Percentiles rank a stretch among this genome's conserved stretches.
phyloP scores from a whole-genome alignment of 352 stramenopile genomes.

The Globisporangium solare region DNA sequence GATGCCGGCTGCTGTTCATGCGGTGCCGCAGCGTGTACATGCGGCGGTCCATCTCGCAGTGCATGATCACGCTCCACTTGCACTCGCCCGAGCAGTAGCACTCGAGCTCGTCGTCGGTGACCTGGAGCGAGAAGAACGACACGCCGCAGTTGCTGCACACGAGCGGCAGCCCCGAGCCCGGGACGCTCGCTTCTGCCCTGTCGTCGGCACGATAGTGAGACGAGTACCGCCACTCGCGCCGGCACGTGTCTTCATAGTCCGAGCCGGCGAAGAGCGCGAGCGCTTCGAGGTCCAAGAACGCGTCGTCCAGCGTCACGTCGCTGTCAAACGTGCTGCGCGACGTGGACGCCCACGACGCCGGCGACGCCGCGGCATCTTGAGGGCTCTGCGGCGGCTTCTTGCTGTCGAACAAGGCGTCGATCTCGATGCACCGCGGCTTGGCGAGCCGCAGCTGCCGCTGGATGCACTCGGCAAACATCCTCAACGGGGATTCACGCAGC shows the following conservation, averaged over 20 bases:
- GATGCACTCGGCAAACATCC: too few species aligned
- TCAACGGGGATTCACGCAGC: too few species aligned
- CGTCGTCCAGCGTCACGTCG: constrained; percentile 29
- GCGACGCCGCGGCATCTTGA: too few species aligned
- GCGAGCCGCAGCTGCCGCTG: too few species aligned
- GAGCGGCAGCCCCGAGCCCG: constrained; percentile 64
- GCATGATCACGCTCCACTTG: constrained; percentile 89
- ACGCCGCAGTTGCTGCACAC: constrained; percentile 81
- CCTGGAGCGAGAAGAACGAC: constrained; percentile 77
- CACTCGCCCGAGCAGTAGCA: constrained; percentile 86
- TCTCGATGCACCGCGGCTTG: too few species aligned
- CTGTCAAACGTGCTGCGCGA: constrained; percentile 11
- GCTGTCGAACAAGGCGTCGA: too few species aligned
- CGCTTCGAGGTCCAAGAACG: constrained; percentile 21
- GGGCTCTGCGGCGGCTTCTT: too few species aligned
- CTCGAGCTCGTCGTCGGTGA: constrained; percentile 55
- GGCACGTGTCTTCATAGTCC: constrained; percentile 21
- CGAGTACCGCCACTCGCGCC: constrained; percentile 6
- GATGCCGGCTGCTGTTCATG: constrained; percentile 6
- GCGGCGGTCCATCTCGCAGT: constrained; percentile 73
- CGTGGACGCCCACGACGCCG: too few species aligned
- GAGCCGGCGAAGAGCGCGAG: constrained; percentile 26
- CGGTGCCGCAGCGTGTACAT: constrained; percentile 43
- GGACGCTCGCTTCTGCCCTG: constrained; percentile 8
- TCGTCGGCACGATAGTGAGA: neutral